These are phyloP conservation scores for Cryptosporidium tyzzeri DNA, from an alignment of 169 alveolate species.

Conservation along the genomic window DNA sequence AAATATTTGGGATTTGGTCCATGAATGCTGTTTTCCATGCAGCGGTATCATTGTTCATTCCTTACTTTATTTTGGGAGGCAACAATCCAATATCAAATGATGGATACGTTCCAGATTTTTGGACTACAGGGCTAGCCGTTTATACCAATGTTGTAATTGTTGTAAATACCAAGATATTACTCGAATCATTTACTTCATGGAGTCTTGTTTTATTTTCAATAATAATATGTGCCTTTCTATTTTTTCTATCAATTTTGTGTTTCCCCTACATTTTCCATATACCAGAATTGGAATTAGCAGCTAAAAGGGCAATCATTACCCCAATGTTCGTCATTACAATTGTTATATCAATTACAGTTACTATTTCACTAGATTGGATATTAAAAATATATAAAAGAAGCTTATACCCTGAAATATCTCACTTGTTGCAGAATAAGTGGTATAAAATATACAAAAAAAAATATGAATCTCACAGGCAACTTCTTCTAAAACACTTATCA, in stretches of 20 bases:
- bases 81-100: conserved; percentile 56
- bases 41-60: conserved; percentile 39
- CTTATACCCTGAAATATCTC: conserved; percentile 56
- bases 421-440: conserved; percentile 54
- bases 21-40: conserved; percentile 55
- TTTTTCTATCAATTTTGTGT: conserved; percentile 26
- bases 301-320: conserved; percentile 51
- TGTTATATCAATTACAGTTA: conserved; percentile 32
- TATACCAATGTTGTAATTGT: conserved; percentile 80
- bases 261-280: conserved; percentile 54
- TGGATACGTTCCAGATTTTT: conserved; percentile 76
- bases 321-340: conserved; percentile 72
- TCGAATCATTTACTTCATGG: conserved; percentile 76
- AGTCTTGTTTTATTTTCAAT: conserved; percentile 51
- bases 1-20: conserved; percentile 38
- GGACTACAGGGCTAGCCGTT: conserved; percentile 83
- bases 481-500: conserved; percentile 30
- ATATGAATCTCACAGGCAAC: conserved; percentile 57
- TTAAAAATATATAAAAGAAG: conserved; percentile 64
- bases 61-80: conserved; percentile 56
- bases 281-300: conserved; percentile 61
- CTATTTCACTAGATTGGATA: conserved; percentile 69
- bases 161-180: conserved; percentile 83
- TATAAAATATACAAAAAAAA: conserved; percentile 50
- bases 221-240: conserved; percentile 31